Evolutionary conservation across 768 basidiomycete species (phyloP).

Genomic region (Trametes coccinea): DNA sequence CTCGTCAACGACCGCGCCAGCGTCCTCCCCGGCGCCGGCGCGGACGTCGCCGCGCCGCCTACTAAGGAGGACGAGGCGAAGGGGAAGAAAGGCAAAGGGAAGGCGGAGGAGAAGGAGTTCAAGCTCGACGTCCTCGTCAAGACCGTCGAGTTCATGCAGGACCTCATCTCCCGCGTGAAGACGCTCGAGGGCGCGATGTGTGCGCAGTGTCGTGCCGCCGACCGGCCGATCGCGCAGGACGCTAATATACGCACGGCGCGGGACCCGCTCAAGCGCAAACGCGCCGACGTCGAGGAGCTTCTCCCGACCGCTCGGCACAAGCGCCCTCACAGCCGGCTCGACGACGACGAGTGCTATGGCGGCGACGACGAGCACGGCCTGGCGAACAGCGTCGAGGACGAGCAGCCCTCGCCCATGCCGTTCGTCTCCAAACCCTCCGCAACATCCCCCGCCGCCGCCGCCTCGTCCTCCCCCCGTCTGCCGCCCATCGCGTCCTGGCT

Average conservation of each 20-base stretch:
- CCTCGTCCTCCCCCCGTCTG: conserved; percentile 41
- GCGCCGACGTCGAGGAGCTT: conserved; percentile 5
- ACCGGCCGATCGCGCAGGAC: not conserved
- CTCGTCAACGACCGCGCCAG: conserved; percentile 58
- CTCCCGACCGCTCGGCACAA: not conserved
- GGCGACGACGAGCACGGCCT: conserved; percentile 26
- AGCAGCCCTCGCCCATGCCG: conserved; percentile 27
- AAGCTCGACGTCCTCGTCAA: conserved; percentile 88
- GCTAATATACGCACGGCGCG: not conserved
- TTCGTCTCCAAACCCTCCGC: conserved; percentile 7
- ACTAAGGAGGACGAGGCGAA: conserved; percentile 37
- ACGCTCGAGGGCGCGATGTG: conserved; percentile 34
- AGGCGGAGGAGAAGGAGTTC: conserved; percentile 80
- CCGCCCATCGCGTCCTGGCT: conserved; percentile 75
- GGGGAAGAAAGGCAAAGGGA: conserved; percentile 66
- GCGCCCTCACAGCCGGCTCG: conserved; percentile 2
- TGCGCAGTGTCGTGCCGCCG: conserved; percentile 7
- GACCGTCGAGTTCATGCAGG: conserved; percentile 77
- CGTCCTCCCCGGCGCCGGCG: conserved; percentile 20
- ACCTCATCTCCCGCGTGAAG: conserved; percentile 58
- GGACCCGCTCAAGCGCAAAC: conserved; percentile 27
- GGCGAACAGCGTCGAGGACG: conserved; percentile 18
- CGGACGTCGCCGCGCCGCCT: conserved; percentile 18
- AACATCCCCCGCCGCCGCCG: not conserved
- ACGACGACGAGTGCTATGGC: conserved; percentile 19